phyloP scores from a whole-genome alignment of 306 rosid species.

The Ceratonia siliqua region DNA sequence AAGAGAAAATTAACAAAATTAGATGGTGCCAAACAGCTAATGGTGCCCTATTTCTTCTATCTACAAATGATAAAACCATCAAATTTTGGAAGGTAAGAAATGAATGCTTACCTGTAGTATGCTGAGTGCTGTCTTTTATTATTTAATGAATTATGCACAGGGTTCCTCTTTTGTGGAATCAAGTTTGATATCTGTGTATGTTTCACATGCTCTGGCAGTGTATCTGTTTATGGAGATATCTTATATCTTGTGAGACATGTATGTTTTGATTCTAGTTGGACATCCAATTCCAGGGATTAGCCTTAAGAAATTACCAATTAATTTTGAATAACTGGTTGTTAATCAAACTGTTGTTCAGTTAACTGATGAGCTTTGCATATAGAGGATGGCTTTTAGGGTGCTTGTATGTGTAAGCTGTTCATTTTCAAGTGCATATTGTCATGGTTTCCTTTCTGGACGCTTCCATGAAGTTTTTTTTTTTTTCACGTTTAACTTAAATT shows the following conservation, averaged over 20 bases:
- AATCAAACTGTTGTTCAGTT: conserved; percentile 21
- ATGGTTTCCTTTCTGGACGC: conserved; percentile 11
- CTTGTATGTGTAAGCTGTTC: conserved; percentile 18
- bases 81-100: conserved; percentile 95
- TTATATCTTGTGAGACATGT: conserved; percentile 2
- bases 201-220: conserved; percentile 18
- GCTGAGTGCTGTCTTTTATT: conserved; percentile 12
- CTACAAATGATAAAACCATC: conserved; percentile 95
- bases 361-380: conserved; percentile 25
- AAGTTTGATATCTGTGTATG: conserved; percentile 22
- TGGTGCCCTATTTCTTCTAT: conserved; percentile 89
- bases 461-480: neutral
- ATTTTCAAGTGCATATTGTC: conserved; percentile 11
- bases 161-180: conserved; percentile 21
- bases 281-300: conserved; percentile 8
- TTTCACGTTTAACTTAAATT: conserved; percentile 1
- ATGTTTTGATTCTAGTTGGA: conserved; percentile 11
- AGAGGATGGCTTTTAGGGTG: conserved; percentile 8
- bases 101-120: conserved; percentile 1
- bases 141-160: conserved; percentile 7
- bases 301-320: conserved; percentile 21
- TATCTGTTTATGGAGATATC: conserved; percentile 2
- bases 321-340: conserved; percentile 10
- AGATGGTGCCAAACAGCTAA: conserved; percentile 99
- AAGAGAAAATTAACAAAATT: conserved; percentile 99